A percentile compares a stretch with the other conserved stretches of the same genome.
Evolutionary conservation across 2,329 filamentous ascomycete species (phyloP).

Genomic region (Ilyonectria sp.): DNA sequence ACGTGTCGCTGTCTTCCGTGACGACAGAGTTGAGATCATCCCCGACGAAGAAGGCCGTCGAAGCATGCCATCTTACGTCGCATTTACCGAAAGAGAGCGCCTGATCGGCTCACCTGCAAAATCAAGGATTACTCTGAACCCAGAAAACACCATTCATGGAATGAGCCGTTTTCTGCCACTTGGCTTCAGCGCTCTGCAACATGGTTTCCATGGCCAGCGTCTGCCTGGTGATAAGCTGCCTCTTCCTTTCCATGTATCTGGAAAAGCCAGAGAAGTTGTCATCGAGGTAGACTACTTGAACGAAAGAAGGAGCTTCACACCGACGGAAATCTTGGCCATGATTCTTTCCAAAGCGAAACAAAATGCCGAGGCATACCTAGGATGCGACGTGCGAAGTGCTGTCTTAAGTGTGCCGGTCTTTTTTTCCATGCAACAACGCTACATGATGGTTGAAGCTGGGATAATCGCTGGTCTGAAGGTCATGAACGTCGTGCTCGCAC

Average conservation of each 20-base stretch:
- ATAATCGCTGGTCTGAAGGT: background rate
- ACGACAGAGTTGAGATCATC: constrained; percentile 13
- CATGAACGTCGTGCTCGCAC: background rate
- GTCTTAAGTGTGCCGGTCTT: background rate
- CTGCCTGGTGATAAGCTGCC: background rate
- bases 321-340: background rate
- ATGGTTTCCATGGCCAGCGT: background rate
- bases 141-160: background rate
- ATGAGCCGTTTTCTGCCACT: background rate
- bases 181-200: background rate
- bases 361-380: constrained; percentile 3
- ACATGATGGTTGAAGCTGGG: background rate
- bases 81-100: background rate
- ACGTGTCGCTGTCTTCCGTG: constrained; percentile 16
- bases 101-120: background rate
- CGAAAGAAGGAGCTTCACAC: background rate
- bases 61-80: constrained; percentile 6
- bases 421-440: background rate
- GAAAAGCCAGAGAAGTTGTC: background rate
- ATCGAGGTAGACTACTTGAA: background rate
- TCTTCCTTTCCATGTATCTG: background rate
- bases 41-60: constrained; percentile 12
- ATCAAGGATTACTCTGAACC: background rate
- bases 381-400: background rate
- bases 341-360: background rate